Percentiles rank a stretch among this genome's conserved stretches.
These are phyloP conservation scores for Castanopsis chinensis DNA, from an alignment of 306 rosid genomes.

Conservation along the genomic window DNA sequence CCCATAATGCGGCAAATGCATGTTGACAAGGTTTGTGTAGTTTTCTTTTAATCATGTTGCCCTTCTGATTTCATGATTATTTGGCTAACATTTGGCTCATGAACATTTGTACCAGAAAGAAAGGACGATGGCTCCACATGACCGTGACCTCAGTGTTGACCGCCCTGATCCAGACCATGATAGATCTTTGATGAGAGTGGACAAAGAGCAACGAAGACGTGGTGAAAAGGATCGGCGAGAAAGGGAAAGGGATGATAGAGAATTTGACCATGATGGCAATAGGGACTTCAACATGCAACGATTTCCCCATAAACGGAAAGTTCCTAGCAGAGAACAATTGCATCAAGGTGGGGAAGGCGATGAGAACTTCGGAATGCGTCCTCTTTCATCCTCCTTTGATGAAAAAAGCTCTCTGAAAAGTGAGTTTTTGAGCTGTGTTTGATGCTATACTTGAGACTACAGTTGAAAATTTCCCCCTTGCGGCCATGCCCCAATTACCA, in stretches of 20 bases:
- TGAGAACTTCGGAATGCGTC: constrained; percentile 63
- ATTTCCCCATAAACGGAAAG: constrained; percentile 60
- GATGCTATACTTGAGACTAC: neutral
- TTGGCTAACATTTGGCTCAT: constrained; percentile 27
- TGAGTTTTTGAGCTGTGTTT: constrained; percentile 46
- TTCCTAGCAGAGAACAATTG: constrained; percentile 62
- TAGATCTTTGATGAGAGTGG: constrained; percentile 55
- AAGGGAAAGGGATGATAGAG: constrained; percentile 69
- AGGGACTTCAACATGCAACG: constrained; percentile 62
- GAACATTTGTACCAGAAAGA: constrained; percentile 63
- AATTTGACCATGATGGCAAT: constrained; percentile 68
- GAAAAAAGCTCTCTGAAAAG: constrained; percentile 72
- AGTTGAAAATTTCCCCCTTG: constrained; percentile 5
- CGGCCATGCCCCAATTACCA: constrained; percentile 3
- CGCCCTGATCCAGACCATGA: constrained; percentile 82
- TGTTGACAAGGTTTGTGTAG: constrained; percentile 67
- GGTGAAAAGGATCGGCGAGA: constrained; percentile 83
- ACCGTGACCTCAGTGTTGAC: constrained; percentile 85
- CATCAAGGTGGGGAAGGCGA: constrained; percentile 66
- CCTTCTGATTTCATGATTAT: constrained; percentile 24
- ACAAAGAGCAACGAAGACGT: constrained; percentile 80
- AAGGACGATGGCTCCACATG: constrained; percentile 60
- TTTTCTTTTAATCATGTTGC: constrained; percentile 4
- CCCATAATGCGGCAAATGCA: constrained; percentile 63
- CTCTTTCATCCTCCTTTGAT: constrained; percentile 65